phyloP scores from a whole-genome alignment of 2,329 filamentous ascomycete genomes.

The Dactylonectria estremocensis region DNA sequence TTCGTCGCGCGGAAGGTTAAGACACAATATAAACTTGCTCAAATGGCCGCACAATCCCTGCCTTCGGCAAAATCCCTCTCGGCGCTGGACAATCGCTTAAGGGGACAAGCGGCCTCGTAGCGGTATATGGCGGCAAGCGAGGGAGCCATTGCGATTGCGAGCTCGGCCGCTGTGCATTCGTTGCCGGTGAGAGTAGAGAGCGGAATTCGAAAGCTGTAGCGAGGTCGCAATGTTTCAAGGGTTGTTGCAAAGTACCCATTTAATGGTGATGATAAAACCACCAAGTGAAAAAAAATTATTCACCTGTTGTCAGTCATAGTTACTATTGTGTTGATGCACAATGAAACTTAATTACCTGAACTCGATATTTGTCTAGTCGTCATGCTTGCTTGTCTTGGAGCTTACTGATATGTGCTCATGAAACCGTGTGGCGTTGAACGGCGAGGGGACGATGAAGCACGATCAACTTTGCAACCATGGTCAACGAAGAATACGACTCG shows the following conservation, averaged over 20 bases:
- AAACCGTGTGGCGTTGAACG: no score
- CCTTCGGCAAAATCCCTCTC: constrained; percentile 11
- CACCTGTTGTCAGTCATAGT: not conserved
- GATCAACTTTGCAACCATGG: no score
- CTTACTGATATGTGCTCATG: no score
- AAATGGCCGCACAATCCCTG: constrained; percentile 55
- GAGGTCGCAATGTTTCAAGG: not conserved
- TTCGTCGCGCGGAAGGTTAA: constrained; percentile 30
- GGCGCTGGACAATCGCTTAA: not conserved
- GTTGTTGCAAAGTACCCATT: not conserved
- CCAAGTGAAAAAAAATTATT: not conserved
- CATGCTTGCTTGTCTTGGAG: no score
- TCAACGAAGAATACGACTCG: no score
- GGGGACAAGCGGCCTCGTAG: not conserved
- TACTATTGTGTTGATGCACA: not conserved
- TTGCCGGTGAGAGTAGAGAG: not conserved
- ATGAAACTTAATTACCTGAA: no score
- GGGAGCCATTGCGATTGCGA: constrained; percentile 6
- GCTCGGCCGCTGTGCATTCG: not conserved
- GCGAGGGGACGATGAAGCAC: no score
- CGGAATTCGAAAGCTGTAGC: not conserved
- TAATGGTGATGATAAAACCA: not conserved
- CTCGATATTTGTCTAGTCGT: no score
- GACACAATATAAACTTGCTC: constrained; percentile 57
- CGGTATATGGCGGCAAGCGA: constrained; percentile 4